Base-by-base conservation (phyloP, 2,329 filamentous ascomycete genomes). In the Phaeosphaeriaceae sp. region DNA sequence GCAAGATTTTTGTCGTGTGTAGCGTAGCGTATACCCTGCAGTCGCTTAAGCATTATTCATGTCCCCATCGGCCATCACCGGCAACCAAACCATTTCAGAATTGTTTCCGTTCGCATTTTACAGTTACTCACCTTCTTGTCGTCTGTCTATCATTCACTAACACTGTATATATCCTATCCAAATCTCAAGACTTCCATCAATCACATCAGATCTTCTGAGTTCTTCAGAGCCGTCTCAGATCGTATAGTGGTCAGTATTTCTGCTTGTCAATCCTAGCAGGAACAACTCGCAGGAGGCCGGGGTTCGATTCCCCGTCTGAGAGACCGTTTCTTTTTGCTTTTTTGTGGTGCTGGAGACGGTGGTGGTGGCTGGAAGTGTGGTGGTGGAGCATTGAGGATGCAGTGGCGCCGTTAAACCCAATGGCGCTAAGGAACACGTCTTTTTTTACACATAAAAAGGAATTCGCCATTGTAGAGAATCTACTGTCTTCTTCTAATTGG, bases 191-290 rank as follows among this genome's bases (percentile, higher is more conserved):
- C 15, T 46, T 25, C 27, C 58, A 44, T 44, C 31, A 21, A 62
- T 62, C 53, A 17, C n/a, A 42, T 2, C 25, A 41, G 52, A 27
- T n/a, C 21, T 48, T 15, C 53, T 25, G 21, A 10, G 10, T 13
- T 25, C 21, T 47, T 11, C n/a, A 47, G 19, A n/a, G 20, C 25
- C 11, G 50, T 64, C 61, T 61, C 48, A 48, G 54, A 54, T 61
- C 48, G 61, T 64, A 59, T 64, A 64, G 61, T 61, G 61, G 61
- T 64, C 54, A 64, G 56, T 59, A 64, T 64, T 64, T 64, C 58
- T 46, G 61, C 61, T 64, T 64, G 61, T 64, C 61, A 64, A 44
- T 21, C 17, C 10, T 36, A 36, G 31, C 31, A 36, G 31, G 45
- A 51, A 54, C 54, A 56, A 46, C 21, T 19, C 61, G 61, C 61